Base-by-base conservation (phyloP, 1,284 basidiomycete species). In the Sporisorium exsertum region DNA sequence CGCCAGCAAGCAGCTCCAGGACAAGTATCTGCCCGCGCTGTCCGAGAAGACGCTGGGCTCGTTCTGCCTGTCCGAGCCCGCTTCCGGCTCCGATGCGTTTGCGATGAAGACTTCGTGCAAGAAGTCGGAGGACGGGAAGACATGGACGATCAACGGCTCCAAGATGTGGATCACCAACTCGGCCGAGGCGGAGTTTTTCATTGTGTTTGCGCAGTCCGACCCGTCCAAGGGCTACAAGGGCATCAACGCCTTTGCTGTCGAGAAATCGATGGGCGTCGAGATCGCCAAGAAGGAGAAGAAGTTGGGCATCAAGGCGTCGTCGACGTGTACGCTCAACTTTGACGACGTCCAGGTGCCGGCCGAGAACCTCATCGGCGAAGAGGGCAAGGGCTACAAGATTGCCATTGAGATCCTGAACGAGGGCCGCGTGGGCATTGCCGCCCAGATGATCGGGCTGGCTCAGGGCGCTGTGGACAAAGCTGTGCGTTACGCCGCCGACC, bases 91-190 rank as follows among this genome's bases (percentile, higher is more conserved):
- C 12, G 96, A 99, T 85, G 96, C 96, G 0, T 99, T 99, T 84
- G 95, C 95, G 0, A 89, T 99, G 58, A 94, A 97, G 86, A 96
- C 97, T 2, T 94, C 95, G 37, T 92, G 89, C 86, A 94, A 93
- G 86, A 92, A 94, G 70, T 91, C 91, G 24, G 90, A 92, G 82
- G 87, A 93, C 78, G 87, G 88, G 57, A 87, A 87, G 78, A 64
- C 65, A 49, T 97, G 92, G 89, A 88, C 94, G 33, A 86, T 98
- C 71, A 96, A 95, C 82, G 96, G 96, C 40, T 93, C 93, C 77
- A 99, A 99, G 89, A 96, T 97, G 95, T 99, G 96, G 96, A 99
- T 99, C 82, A 98, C 97, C 52, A 99, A 99, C 88, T 95, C 94
- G 8, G 91, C 91, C 72, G 96, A 99, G 87, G 97, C 97, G 6